A percentile compares a stretch with the other conserved stretches of the same genome.
phyloP scores from a whole-genome alignment of 805 yeast species.

The Candida namnaoensis region DNA sequence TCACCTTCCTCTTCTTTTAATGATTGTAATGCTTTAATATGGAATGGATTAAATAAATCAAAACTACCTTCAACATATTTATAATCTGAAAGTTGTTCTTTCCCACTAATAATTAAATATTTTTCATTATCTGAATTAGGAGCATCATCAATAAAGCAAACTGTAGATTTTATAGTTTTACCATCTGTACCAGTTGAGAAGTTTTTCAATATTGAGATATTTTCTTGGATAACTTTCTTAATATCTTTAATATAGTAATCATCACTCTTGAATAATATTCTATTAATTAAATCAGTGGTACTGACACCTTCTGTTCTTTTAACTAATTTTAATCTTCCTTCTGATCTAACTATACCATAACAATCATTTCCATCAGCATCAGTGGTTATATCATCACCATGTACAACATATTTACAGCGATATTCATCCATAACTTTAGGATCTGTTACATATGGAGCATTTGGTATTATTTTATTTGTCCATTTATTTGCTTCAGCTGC shows the following conservation, averaged over 20 bases:
- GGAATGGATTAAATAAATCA: slow-evolving; percentile 92
- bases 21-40: slow-evolving; percentile 60
- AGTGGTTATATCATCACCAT: slow-evolving; percentile 96
- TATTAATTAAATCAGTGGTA: slow-evolving; percentile 89
- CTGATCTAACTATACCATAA: slow-evolving; percentile 72
- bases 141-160: slow-evolving; percentile 37
- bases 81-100: slow-evolving; percentile 12
- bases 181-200: slow-evolving; percentile 68
- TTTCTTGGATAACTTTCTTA: slow-evolving; percentile 2
- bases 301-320: slow-evolving; percentile 90
- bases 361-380: slow-evolving; percentile 95
- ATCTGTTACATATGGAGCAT: slow-evolving; percentile 92
- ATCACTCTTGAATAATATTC: slow-evolving; percentile 46
- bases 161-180: slow-evolving; percentile 38
- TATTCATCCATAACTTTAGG: slow-evolving; percentile 68
- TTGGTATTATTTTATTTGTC: slow-evolving; percentile 61
- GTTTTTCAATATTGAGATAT: slow-evolving; percentile 18
- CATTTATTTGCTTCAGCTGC: slow-evolving; percentile 90
- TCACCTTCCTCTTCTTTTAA: slow-evolving; percentile 31
- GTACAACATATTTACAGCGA: slow-evolving; percentile 87
- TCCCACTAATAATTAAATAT: slow-evolving; percentile 14
- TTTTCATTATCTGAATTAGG: slow-evolving; percentile 10
- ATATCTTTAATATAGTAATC: slow-evolving; percentile 9
- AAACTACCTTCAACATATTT: slow-evolving; percentile 76
- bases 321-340: slow-evolving; percentile 85